phyloP scores from a whole-genome alignment of 306 rosid species.

The Cyclanthera cordifolia region DNA sequence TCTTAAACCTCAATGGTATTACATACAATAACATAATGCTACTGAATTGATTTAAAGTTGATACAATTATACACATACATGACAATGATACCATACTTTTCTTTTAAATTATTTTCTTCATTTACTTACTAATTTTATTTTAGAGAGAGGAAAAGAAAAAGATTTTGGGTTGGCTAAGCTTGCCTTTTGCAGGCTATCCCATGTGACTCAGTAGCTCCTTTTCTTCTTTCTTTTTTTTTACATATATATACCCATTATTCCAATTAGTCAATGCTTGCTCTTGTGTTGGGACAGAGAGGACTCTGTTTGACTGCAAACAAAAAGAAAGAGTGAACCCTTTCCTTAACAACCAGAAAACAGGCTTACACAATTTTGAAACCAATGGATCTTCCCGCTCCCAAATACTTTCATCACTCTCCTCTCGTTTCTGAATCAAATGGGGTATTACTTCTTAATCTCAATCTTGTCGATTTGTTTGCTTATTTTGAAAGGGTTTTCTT shows the following conservation, averaged over 20 bases:
- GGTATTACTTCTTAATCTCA: slow-evolving; percentile 22
- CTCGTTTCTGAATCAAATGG: slow-evolving; percentile 32
- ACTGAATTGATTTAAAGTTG: no score
- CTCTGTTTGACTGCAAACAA: slow-evolving; percentile 33
- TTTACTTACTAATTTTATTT: no score
- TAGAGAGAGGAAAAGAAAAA: neutral
- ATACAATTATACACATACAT: no score
- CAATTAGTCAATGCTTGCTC: slow-evolving; percentile 30
- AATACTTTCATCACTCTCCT: slow-evolving; percentile 44
- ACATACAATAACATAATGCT: no score
- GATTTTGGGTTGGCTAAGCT: neutral
- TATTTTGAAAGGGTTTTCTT: neutral
- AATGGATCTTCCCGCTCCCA: slow-evolving; percentile 55
- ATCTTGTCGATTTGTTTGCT: neutral
- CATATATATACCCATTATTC: slow-evolving; percentile 18
- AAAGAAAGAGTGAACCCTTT: neutral
- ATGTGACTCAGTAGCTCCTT: slow-evolving; percentile 38
- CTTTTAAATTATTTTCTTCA: no score
- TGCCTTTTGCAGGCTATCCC: slow-evolving; percentile 24
- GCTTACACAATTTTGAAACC: neutral
- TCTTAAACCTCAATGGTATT: no score
- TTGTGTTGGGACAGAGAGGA: slow-evolving; percentile 19
- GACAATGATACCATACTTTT: no score
- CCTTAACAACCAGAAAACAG: neutral
- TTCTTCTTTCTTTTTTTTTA: no score